Evolutionary conservation across 2,329 filamentous ascomycete species (phyloP), one percentile per base, ranked within the genome.

Genomic region (Diaporthe nobilis): DNA sequence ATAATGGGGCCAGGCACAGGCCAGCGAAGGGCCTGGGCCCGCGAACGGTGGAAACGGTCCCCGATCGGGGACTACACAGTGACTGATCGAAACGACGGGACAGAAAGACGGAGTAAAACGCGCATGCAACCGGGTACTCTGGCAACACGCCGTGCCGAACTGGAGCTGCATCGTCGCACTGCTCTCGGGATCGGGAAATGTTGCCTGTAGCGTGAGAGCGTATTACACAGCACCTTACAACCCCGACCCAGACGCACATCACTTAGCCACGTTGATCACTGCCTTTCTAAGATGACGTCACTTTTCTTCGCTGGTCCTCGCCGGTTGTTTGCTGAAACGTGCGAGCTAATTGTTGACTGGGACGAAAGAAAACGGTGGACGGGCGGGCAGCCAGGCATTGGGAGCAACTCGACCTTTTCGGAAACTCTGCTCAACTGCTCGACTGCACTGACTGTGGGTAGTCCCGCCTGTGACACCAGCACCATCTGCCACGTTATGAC

Each of bases 401-500:
- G 28, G 4, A 31, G 42, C 31, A 49, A n/a, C 10, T 49, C 28
- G 22, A 39, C 9, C 47, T 6, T 10, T 37, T 15, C 25, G 22
- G 63, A n/a, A 53, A n/a, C 31, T 25, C 28, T 17, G 44, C 42
- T 31, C 28, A 6, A 44, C 20, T n/a, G 61, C 57, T n/a, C 34
- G 4, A 17, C 63, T 51, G 61, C 63, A 67, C 63, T 68, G 25
- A 47, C 67, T 15, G 47, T 67, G 37, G 72, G 34, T 42, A 55
- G n/a, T 65, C 47, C 60, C 34, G 61, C 61, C 61, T n/a, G 61
- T 67, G 61, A 63, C 49, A 72, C 47, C 55, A 61, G 25, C 25
- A 39, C 49, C 28, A n/a, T 75, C 58, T 42, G 25, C 37, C 65
- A 55, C 73, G 58, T 63, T 49, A 47, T 37, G 57, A 73, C 74